Evolutionary conservation across 202 grass and related monocot genomes (phyloP), one percentile per base, ranked within the genome.

Genomic region (Hordeum pubiflorum): DNA sequence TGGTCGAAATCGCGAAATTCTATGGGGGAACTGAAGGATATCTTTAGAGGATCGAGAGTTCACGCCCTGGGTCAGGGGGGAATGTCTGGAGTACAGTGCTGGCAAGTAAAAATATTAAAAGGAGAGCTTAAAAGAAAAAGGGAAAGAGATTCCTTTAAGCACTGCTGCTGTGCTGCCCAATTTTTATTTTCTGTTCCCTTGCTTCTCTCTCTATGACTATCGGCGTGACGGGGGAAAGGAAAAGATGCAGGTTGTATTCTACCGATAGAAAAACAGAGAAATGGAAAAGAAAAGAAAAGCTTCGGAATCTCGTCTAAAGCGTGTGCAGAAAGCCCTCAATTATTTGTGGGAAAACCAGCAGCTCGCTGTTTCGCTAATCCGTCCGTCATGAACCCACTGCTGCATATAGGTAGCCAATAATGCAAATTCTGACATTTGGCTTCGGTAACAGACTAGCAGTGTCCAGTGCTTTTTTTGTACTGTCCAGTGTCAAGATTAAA

Each of bases 301-400:
- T 86, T 82, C 39, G n/a, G 88, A 94, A 94, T 91, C 91, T 72
- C n/a, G n/a, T 61, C 74, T 84, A 89, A 93, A 89, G 87, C 87
- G 79, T 86, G 78, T 79, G 83, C 83, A 54, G 87, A 89, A 86
- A 86, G 87, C 87, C 60, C n/a, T n/a, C n/a, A n/a, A n/a, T n/a
- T n/a, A n/a, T n/a, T n/a, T n/a, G n/a, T n/a, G n/a, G n/a, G n/a
- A n/a, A n/a, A n/a, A n/a, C n/a, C n/a, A n/a, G n/a, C n/a, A n/a
- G n/a, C n/a, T n/a, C n/a, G n/a, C n/a, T n/a, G n/a, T n/a, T n/a
- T n/a, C n/a, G n/a, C n/a, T n/a, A n/a, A n/a, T 22, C 39, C 87
- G 74, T n/a, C n/a, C n/a, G 59, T 86, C 82, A 67, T 21, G n/a
- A 13, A 4, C 64, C n/a, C n/a, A n/a, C n/a, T n/a, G n/a, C n/a